These are phyloP conservation scores for Macrolepiota albuminosa DNA, from an alignment of 768 basidiomycete species.

Conservation along the genomic window DNA sequence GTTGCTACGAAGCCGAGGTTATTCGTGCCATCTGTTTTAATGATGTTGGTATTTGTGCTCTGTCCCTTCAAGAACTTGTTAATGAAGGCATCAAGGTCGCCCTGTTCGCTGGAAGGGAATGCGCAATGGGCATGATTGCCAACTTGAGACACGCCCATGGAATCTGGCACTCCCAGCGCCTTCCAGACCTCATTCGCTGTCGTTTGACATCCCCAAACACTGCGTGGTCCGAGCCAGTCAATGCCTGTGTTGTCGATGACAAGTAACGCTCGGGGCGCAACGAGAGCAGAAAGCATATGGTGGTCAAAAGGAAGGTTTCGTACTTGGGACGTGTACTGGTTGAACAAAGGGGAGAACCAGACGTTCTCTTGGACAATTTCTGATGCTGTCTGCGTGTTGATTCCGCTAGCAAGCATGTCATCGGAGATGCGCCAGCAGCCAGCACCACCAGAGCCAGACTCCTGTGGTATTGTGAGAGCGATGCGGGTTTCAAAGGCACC, in stretches of 20 bases:
- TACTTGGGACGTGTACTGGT: constrained; percentile 40
- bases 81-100: constrained; percentile 47
- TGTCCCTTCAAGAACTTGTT: constrained; percentile 50
- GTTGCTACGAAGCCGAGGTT: constrained; percentile 32
- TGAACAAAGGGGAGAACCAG: constrained; percentile 52
- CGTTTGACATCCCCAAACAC: constrained; percentile 46
- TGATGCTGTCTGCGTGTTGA: constrained; percentile 45
- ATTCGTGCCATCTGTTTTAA: constrained; percentile 39
- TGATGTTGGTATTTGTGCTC: constrained; percentile 40
- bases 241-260: constrained; percentile 52
- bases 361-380: constrained; percentile 61
- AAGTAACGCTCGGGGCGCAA: constrained; percentile 51
- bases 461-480: constrained; percentile 56
- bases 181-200: constrained; percentile 46
- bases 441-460: constrained; percentile 57
- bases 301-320: constrained; percentile 53
- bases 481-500: constrained; percentile 58
- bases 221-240: constrained; percentile 51
- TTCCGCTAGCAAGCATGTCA: constrained; percentile 38
- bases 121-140: constrained; percentile 52
- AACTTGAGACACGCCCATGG: constrained; percentile 50
- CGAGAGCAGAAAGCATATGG: constrained; percentile 48
- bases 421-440: constrained; percentile 60
- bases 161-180: constrained; percentile 40
- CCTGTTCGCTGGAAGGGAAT: constrained; percentile 44